Conservation (phyloP, 1,284 basidiomycete species). For the Ceratobasidium sp. region DNA sequence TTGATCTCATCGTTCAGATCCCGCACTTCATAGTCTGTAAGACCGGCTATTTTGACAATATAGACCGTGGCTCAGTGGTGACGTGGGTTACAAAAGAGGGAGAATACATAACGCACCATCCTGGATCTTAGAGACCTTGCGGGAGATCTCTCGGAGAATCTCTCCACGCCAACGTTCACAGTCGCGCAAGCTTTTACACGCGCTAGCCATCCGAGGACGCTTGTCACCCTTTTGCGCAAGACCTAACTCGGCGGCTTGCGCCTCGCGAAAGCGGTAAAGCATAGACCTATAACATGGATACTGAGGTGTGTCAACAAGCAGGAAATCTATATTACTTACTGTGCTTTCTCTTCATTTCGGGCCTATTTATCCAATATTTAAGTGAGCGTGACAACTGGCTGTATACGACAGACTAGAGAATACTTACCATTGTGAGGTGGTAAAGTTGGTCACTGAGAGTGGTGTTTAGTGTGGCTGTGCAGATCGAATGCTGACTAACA, state of each 20-base stretch:
- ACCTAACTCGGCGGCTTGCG: constrained; percentile 95
- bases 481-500: not conserved
- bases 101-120: constrained; percentile 73
- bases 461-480: constrained; percentile 41
- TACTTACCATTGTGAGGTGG: constrained; percentile 38
- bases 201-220: constrained; percentile 89
- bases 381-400: not conserved
- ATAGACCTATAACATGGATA: constrained; percentile 71
- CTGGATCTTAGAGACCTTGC: constrained; percentile 98
- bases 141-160: constrained; percentile 91
- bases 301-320: not conserved
- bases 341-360: constrained; percentile 97
- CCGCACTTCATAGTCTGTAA: constrained; percentile 96
- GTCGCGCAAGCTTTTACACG: constrained; percentile 90
- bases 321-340: constrained; percentile 58
- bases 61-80: constrained; percentile 26
- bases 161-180: constrained; percentile 97
- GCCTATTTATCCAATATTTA: constrained; percentile 66
- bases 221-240: constrained; percentile 83
- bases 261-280: constrained; percentile 98
- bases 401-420: not conserved
- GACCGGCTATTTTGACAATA: constrained; percentile 70
- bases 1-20: constrained; percentile 99
- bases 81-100: constrained; percentile 20
- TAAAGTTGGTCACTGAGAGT: constrained; percentile 15